Percentiles rank a stretch among this genome's conserved stretches.
Evolutionary conservation across 345 rosid species (phyloP).

Genomic region (Rhizophora apiculata): DNA sequence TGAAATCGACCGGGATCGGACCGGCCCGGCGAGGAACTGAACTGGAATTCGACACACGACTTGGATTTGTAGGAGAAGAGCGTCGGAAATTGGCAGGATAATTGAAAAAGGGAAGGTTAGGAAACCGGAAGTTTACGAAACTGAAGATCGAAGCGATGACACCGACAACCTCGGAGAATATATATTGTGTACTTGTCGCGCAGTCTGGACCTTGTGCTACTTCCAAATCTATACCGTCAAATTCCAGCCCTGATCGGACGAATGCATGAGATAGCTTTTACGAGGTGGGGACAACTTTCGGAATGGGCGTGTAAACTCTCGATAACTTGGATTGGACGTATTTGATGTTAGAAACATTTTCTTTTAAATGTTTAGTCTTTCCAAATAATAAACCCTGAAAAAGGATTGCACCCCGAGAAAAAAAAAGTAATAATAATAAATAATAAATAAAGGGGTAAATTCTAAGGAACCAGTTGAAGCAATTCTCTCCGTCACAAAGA

Average conservation of each 20-base stretch:
- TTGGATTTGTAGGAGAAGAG: background rate
- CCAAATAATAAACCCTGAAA: too few relatives aligned
- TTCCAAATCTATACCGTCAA: constrained; percentile 13
- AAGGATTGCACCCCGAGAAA: too few relatives aligned
- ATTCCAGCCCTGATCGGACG: background rate
- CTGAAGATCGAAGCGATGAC: background rate
- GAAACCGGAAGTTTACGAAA: background rate
- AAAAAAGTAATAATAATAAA: too few relatives aligned
- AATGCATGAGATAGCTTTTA: background rate
- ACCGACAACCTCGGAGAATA: constrained; percentile 15
- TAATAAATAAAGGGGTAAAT: too few relatives aligned
- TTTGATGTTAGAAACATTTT: too few relatives aligned
- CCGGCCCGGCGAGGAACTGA: constrained; percentile 29
- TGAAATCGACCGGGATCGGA: constrained; percentile 19
- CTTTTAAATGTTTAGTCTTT: too few relatives aligned
- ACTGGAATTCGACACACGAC: constrained; percentile 17
- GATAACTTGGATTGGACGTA: too few relatives aligned
- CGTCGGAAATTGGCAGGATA: background rate
- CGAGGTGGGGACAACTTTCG: too few relatives aligned
- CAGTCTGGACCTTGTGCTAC: background rate
- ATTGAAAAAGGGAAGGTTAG: background rate
- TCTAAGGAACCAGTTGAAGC: too few relatives aligned
- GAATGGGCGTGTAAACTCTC: too few relatives aligned
- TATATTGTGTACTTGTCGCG: too few relatives aligned
- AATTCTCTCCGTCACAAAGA: too few relatives aligned